phyloP scores from a whole-genome alignment of 768 basidiomycete genomes.

The Scleroderma citrinum region DNA sequence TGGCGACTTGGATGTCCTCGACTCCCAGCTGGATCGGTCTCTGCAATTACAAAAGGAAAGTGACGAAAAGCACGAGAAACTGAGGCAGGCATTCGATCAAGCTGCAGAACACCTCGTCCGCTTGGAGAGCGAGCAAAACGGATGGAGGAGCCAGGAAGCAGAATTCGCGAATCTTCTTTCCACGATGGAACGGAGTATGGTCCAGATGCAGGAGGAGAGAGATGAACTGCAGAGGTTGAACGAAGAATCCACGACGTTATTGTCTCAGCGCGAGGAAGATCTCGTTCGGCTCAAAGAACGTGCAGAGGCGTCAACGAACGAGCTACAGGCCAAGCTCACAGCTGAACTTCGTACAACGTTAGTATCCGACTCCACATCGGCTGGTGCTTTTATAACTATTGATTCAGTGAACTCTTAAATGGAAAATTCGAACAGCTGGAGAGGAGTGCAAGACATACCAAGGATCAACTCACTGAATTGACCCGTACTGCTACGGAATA shows the following conservation, averaged over 20 bases:
- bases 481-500: constrained; percentile 73
- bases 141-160: constrained; percentile 57
- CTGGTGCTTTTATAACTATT: not conserved
- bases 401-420: constrained; percentile 55
- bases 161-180: constrained; percentile 56
- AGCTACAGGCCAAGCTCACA: constrained; percentile 68
- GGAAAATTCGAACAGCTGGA: constrained; percentile 57
- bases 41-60: constrained; percentile 72
- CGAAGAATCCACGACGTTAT: constrained; percentile 65
- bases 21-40: constrained; percentile 80
- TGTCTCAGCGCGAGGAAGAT: constrained; percentile 77
- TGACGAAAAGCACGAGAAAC: constrained; percentile 69
- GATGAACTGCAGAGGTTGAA: constrained; percentile 58
- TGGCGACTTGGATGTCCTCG: constrained; percentile 75
- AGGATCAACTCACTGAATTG: constrained; percentile 73
- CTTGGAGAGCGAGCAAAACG: constrained; percentile 70
- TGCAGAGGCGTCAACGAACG: constrained; percentile 54
- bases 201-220: constrained; percentile 49
- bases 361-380: constrained; percentile 16
- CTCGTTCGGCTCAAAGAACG: constrained; percentile 68
- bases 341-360: constrained; percentile 61
- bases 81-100: constrained; percentile 71
- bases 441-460: constrained; percentile 60
- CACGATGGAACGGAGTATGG: constrained; percentile 53
- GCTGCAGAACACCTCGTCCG: constrained; percentile 83